Base-by-base conservation (phyloP, 2,329 filamentous ascomycete species). In the Fusarium sp. region DNA sequence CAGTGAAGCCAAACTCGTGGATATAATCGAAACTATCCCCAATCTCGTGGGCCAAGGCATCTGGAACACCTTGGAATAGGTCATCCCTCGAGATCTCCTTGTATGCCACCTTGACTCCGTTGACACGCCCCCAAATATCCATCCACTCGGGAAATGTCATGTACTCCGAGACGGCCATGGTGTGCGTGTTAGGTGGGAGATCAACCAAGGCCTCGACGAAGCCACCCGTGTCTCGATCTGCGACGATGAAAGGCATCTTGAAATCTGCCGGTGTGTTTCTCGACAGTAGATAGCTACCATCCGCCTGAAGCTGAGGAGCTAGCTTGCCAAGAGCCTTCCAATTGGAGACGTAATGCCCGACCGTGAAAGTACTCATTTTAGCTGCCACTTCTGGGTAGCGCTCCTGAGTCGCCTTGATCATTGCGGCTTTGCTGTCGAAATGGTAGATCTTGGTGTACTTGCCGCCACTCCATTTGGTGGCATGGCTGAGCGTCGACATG, bases 31-130 rank as follows among this genome's bases (percentile, higher is more conserved):
- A 50, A 29, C 59, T 58, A n/a, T 57, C 48, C 15, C 44, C 45
- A 19, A 67, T 59, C 36, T 67, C 64, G 29, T 67, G 49, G 2
- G 61, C 25, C 13, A 47, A 22, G 6, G 5, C 44, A 6, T 38
- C 44, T 3, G 44, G 44, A 2, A 47, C n/a, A 48, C 6, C 64
- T 24, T 60, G 35, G 24, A 42, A 55, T 2, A 63, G 50, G 6
- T 62, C 41, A 0, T 67, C 58, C 22, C 62, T 59, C 0, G 58
- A 55, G n/a, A 60, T 39, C n/a, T 65, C 58, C 15, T 67, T 62
- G 13, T 57, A 67, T 50, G 34, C 61, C 48, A 32, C 64, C 54
- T 15, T 58, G 39, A n/a, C 64, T 34, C 24, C 61, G 55, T n/a
- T 67, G 41, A 9, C 54, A 51, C 36, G 54, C 52, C 28, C 61